Conservation (phyloP, 106 monocot genomes). For the Iris macrosiphon region DNA sequence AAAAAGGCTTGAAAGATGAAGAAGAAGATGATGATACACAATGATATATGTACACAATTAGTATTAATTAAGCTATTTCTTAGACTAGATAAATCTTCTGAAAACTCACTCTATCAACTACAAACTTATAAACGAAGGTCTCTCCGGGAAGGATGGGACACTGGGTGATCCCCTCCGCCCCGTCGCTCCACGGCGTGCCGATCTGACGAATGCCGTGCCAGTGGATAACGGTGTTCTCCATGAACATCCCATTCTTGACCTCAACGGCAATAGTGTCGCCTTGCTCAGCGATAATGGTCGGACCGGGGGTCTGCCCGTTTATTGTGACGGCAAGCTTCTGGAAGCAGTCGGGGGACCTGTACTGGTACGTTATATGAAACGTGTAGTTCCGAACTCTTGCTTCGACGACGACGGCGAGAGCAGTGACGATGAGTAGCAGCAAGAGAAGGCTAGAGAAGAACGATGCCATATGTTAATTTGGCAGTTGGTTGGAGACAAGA, state of each 20-base stretch:
- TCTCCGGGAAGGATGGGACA: conserved; percentile 79
- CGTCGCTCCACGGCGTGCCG: conserved; percentile 86
- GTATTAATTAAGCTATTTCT: neutral
- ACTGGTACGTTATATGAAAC: conserved; percentile 61
- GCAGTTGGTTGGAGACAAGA: too few species aligned
- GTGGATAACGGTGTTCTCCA: conserved; percentile 75
- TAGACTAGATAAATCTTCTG: neutral
- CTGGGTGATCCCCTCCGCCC: conserved; percentile 72
- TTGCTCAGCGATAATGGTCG: conserved; percentile 61
- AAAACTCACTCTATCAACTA: conserved; percentile 62
- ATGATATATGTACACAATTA: neutral
- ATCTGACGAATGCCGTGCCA: conserved; percentile 87
- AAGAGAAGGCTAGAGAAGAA: too few species aligned
- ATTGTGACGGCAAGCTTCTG: conserved; percentile 49
- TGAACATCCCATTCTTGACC: conserved; percentile 48
- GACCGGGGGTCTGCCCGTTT: conserved; percentile 70
- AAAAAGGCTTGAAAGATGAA: too few species aligned
- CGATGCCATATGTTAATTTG: too few species aligned
- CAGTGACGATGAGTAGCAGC: neutral
- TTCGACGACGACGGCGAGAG: neutral
- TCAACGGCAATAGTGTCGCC: conserved; percentile 72
- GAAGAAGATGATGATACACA: too few species aligned
- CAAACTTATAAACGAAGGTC: conserved; percentile 64
- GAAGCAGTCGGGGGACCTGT: conserved; percentile 75
- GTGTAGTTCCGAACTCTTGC: conserved; percentile 17